phyloP scores from a whole-genome alignment of 257 asterid genomes.

The Ajuga chamaepitys region DNA sequence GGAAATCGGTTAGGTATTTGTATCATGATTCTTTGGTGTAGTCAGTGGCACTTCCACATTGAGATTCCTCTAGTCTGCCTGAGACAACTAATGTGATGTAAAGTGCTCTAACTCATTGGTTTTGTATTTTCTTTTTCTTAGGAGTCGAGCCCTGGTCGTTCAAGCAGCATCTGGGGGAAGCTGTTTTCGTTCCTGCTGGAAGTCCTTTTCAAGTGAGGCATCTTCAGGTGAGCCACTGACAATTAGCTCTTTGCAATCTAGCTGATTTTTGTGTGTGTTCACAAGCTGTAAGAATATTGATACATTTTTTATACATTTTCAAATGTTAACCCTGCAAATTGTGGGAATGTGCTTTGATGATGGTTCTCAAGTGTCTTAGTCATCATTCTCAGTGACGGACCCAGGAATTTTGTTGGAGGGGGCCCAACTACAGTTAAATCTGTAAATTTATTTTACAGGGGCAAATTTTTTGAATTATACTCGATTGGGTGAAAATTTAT shows the following conservation, averaged over 20 bases:
- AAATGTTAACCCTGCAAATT: background rate
- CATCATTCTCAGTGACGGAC: background rate
- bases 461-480: too few species aligned
- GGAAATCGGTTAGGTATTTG: background rate
- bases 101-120: background rate
- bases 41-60: background rate
- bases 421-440: too few species aligned
- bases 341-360: background rate
- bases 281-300: background rate
- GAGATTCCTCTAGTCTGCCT: slow-evolving; percentile 7
- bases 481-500: too few species aligned
- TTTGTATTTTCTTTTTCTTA: slow-evolving; percentile 21
- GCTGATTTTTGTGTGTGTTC: background rate
- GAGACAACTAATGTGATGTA: background rate
- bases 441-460: too few species aligned
- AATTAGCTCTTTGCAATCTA: background rate
- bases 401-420: too few species aligned
- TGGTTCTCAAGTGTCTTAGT: background rate
- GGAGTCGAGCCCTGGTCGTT: slow-evolving; percentile 97
- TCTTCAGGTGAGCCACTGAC: slow-evolving; percentile 61
- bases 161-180: slow-evolving; percentile 82
- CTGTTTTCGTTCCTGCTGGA: slow-evolving; percentile 89
- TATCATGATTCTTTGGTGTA: background rate
- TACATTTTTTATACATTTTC: background rate
- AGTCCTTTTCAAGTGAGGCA: slow-evolving; percentile 90